phyloP scores from a whole-genome alignment of 352 stramenopile species.

The Lagenidium sp. region DNA sequence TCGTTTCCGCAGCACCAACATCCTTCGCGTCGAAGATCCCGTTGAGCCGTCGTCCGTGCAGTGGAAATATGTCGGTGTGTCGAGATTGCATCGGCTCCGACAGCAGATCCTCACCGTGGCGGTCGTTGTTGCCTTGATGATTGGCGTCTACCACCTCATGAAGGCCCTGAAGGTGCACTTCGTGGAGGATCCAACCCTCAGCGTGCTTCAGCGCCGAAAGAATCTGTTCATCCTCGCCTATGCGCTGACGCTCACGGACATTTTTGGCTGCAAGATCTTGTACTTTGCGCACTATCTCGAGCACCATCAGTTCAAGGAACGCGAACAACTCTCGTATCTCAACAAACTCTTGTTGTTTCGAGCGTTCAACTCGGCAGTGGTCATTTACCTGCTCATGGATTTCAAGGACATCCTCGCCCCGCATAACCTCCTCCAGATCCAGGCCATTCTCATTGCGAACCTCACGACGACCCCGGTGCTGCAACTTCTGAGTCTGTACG shows the following conservation, averaged over 20 bases:
- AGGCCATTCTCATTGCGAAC: slow-evolving; percentile 73
- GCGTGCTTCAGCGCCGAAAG: slow-evolving; percentile 18
- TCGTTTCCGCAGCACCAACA: slow-evolving; percentile 56
- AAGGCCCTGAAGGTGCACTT: slow-evolving; percentile 24
- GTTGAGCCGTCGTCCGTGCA: slow-evolving; percentile 56
- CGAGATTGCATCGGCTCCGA: slow-evolving; percentile 19
- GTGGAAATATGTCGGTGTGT: slow-evolving; percentile 57
- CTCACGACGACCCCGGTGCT: slow-evolving; percentile 57
- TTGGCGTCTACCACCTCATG: slow-evolving; percentile 46
- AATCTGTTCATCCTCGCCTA: slow-evolving; percentile 51
- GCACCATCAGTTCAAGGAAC: slow-evolving; percentile 54
- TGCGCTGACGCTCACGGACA: slow-evolving; percentile 35
- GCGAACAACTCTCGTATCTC: slow-evolving; percentile 64
- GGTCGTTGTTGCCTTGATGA: slow-evolving; percentile 36
- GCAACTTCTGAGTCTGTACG: slow-evolving; percentile 46
- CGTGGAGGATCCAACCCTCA: slow-evolving; percentile 17
- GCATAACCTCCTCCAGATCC: slow-evolving; percentile 63
- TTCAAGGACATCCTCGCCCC: slow-evolving; percentile 57
- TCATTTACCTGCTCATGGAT: slow-evolving; percentile 71
- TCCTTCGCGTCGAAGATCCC: slow-evolving; percentile 58
- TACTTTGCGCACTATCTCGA: slow-evolving; percentile 47
- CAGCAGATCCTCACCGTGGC: slow-evolving; percentile 37
- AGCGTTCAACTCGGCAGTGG: slow-evolving; percentile 61
- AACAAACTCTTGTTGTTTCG: slow-evolving; percentile 75
- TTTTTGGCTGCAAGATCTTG: slow-evolving; percentile 53